Evolutionary conservation across 768 basidiomycete genomes (phyloP), one percentile per base, ranked within the genome.

Genomic region (Macrocybe gigantea): DNA sequence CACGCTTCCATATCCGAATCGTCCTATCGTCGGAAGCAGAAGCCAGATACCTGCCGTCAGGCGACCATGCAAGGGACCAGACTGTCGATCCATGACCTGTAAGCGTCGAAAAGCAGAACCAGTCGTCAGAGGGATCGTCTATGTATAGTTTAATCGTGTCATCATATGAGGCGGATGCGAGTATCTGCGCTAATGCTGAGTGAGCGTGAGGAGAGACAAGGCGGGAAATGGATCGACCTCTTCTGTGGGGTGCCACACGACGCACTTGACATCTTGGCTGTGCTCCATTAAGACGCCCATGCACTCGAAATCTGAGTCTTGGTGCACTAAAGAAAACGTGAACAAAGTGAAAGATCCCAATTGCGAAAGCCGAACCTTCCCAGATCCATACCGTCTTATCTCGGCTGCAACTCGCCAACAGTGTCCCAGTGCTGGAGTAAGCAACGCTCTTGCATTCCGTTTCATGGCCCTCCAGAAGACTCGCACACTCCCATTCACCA

Each of bases 371-470:
- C 62, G 44, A 57, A 87, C 94, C 92, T 76, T 97, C 95, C 95
- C 96, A 99, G 33, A 99, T 79, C 96, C 96, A 98, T 0, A 98
- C 93, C 5, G 92, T 91, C 71, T 98, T 99, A 69, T 98, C 96
- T 50, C 96, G 74, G 55, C 89, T 88, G 61, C 94, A 97, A 52
- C 87, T 93, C 7, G 95, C 96, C n/a, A 99, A 72, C 22, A 96
- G 65, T 2, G 77, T 83, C 1, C 85, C 85, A n/a, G 82, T 79
- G 33, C 70, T 70, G 8, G 87, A 91, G 65, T 86, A 97, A 3
- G 82, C 87, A 0, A 94, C 88, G 47, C 84, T 77, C 70, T 98
- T 98, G 71, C 94, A 97, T 63, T 99, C 95, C 7, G 85, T 93
- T 62, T 97, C 95, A 61, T 97, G 96, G 0, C 96, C 95, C 61